These are phyloP conservation scores for Babesia bovis DNA, from an alignment of 169 alveolate species.

Conservation along the genomic window DNA sequence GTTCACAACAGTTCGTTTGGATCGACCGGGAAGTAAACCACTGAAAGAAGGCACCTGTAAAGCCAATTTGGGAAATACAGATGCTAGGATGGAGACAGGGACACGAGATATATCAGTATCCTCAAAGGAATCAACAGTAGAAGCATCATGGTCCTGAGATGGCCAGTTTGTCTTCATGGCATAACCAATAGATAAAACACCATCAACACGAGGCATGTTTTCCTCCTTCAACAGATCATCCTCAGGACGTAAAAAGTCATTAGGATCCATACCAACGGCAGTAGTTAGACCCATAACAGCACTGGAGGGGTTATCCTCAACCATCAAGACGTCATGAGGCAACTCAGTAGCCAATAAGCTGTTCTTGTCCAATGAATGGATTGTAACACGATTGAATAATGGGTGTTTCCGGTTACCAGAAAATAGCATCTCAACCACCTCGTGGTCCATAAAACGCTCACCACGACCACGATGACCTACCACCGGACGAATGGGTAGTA, in stretches of 20 bases:
- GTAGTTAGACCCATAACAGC: background rate
- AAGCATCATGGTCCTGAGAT: conserved; percentile 17
- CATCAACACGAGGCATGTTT: conserved; percentile 24
- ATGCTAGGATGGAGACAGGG: background rate
- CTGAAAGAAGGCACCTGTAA: background rate
- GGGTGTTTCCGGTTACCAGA: conserved; percentile 32
- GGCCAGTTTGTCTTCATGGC: conserved; percentile 54
- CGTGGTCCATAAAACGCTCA: conserved; percentile 30
- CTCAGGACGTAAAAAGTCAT: conserved; percentile 14
- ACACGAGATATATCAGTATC: background rate
- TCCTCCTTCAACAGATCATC: conserved; percentile 30
- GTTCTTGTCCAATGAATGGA: conserved; percentile 37
- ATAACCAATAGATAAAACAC: conserved; percentile 28
- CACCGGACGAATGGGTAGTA: conserved; percentile 20
- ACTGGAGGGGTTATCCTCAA: conserved; percentile 17
- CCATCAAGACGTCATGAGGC: conserved; percentile 48
- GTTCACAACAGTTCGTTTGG: background rate
- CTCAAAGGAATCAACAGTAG: conserved; percentile 41
- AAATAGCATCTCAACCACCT: conserved; percentile 30
- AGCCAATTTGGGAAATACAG: conserved; percentile 35
- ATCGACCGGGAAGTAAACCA: background rate
- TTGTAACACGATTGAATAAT: conserved; percentile 29
- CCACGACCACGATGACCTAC: background rate
- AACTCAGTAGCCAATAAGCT: conserved; percentile 55
- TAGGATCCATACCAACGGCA: background rate